Base-by-base conservation (phyloP, 2,329 filamentous ascomycete species). In the Periconia digitata region DNA sequence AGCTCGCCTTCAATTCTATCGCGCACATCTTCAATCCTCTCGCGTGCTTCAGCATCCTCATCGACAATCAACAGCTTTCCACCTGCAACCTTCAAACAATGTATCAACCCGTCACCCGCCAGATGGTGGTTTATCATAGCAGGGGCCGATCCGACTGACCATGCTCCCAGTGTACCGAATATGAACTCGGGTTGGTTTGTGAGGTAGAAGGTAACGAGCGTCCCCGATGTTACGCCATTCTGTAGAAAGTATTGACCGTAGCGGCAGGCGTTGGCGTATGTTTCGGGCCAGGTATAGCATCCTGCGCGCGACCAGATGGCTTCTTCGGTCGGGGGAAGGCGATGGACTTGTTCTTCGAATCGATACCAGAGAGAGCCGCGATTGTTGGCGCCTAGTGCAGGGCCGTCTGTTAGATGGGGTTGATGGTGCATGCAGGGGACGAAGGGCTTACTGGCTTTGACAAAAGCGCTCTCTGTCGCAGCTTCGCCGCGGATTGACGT, bases 61-160 rank as follows among this genome's bases (percentile, higher is more conserved):
- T 78, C 76, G 1, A 78, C 75, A 15, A 78, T 37, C 36, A 79
- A 43, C 23, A 77, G 50, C 54, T 74, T 75, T 1, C 80, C 74
- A 5, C 75, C 76, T 40, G 79, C 80, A 44, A 87, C 75, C 48
- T 76, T 79, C 40, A 89, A 60, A 56, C 85, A 89, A 67, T 89
- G 85, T 39, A 87, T 59, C 54, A 90, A 67, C 1, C 85, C 81
- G 54, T 85, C 79, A 0, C 81, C 83, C 7, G 79, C 75, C 7
- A 90, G 72, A 60, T 89, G 85, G 64, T 85, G 83, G 64, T 90
- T 90, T 64, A 90, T 85, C 69, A 87, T 79, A 0, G 86, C 85
- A 0, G 86, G 86, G 0, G 84, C 84, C 13, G 83, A 83, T 3
- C 86, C 86, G 46, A 89, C 80, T 8, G 82, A 79, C 76, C 81